These are phyloP conservation scores for Epichloe bromicola DNA, from an alignment of 2,329 filamentous ascomycete species.

Conservation along the genomic window DNA sequence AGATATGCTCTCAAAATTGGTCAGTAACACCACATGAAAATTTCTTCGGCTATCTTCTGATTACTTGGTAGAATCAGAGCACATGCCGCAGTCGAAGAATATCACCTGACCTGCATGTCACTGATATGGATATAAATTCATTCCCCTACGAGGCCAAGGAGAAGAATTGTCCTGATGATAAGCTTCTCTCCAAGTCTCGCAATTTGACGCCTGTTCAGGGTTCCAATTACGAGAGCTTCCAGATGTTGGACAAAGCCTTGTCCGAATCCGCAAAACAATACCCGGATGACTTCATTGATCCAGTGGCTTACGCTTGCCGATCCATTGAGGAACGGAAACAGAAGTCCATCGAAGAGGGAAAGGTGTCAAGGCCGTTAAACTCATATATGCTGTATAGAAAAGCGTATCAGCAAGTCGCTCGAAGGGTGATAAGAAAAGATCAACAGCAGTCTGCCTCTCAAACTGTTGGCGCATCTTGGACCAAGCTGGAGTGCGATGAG, in stretches of 20 bases:
- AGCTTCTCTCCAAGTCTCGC: neutral
- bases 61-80: neutral
- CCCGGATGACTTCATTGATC: slow-evolving; percentile 1
- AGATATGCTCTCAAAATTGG: neutral
- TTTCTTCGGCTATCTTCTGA: neutral
- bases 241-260: slow-evolving; percentile 4
- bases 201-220: neutral
- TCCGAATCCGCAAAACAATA: slow-evolving; percentile 2
- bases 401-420: slow-evolving; percentile 73
- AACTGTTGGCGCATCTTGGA: slow-evolving; percentile 78
- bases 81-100: neutral
- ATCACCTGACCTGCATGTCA: neutral
- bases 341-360: slow-evolving; percentile 20
- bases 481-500: slow-evolving; percentile 55
- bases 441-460: slow-evolving; percentile 90
- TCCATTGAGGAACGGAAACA: slow-evolving; percentile 4
- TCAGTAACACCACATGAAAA: neutral
- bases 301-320: slow-evolving; percentile 3
- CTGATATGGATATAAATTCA: neutral
- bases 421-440: slow-evolving; percentile 68
- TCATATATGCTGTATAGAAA: slow-evolving; percentile 97
- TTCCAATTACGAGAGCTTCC: neutral
- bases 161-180: neutral
- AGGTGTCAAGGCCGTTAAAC: slow-evolving; percentile 75
- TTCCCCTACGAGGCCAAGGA: neutral